Evolutionary conservation across 441 rosid species (phyloP).

Genomic region (Gossypium davidsonii): DNA sequence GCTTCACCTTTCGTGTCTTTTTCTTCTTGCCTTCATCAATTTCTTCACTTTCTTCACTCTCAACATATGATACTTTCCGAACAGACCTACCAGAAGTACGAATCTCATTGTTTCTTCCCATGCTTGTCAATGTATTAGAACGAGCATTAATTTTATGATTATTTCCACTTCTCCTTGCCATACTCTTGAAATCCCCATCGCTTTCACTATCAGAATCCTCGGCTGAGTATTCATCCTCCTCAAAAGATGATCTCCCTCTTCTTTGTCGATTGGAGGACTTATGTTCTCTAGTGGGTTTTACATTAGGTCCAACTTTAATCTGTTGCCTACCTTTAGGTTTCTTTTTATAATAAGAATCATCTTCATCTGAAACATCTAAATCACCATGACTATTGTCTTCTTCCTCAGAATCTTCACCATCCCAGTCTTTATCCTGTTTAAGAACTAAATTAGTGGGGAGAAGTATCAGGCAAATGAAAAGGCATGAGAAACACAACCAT

Average conservation of each 20-base stretch:
- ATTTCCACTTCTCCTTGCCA: conserved; percentile 57
- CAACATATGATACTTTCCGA: conserved; percentile 96
- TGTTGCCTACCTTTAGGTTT: conserved; percentile 59
- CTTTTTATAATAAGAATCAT: conserved; percentile 61
- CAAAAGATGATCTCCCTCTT: conserved; percentile 63
- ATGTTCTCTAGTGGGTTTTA: conserved; percentile 44
- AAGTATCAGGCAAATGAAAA: conserved; percentile 1
- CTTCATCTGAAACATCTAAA: conserved; percentile 59
- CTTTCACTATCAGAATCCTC: conserved; percentile 69
- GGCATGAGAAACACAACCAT: background rate
- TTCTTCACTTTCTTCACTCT: conserved; percentile 99
- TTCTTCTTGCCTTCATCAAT: conserved; percentile 69
- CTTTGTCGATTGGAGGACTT: conserved; percentile 50
- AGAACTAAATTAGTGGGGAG: conserved; percentile 14
- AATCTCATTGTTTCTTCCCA: conserved; percentile 65
- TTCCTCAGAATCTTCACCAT: conserved; percentile 68
- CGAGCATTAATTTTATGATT: conserved; percentile 58
- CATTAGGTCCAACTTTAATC: conserved; percentile 46
- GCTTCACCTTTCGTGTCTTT: conserved; percentile 66
- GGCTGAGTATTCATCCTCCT: conserved; percentile 64
- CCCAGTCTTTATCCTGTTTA: conserved; percentile 72
- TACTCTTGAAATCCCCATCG: conserved; percentile 56
- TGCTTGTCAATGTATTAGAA: conserved; percentile 31
- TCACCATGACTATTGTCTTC: conserved; percentile 64
- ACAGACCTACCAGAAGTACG: conserved; percentile 88